A percentile compares a stretch with the other conserved stretches of the same genome.
These are phyloP conservation scores for Sphaerulina populicola DNA, from an alignment of 2,329 filamentous ascomycete genomes.

Conservation along the genomic window DNA sequence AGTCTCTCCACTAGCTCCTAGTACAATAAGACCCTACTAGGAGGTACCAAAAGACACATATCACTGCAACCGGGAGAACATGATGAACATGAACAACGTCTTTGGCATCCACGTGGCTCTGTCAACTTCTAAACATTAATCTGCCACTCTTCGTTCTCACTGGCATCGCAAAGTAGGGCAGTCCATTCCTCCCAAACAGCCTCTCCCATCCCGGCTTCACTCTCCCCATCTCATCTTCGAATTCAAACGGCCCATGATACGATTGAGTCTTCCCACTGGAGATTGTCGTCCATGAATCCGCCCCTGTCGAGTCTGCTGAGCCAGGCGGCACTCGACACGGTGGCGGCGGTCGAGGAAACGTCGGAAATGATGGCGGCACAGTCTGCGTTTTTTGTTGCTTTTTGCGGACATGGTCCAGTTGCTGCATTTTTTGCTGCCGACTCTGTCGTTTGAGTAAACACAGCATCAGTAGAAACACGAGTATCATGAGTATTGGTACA, in stretches of 20 bases:
- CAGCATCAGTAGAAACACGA: slow-evolving; percentile 1
- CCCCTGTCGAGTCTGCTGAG: neutral
- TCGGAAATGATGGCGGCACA: neutral
- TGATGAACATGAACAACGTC: neutral
- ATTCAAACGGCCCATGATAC: slow-evolving; percentile 12
- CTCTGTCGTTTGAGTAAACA: slow-evolving; percentile 3
- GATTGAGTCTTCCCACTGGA: slow-evolving; percentile 10
- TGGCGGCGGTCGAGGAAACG: neutral
- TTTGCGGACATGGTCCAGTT: slow-evolving; percentile 1
- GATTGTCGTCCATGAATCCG: slow-evolving; percentile 5
- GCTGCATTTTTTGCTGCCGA: slow-evolving; percentile 7
- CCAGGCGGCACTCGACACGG: neutral
- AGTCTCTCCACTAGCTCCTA: no score
- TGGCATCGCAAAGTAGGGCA: neutral
- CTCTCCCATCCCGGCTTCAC: slow-evolving; percentile 9
- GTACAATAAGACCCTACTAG: no score
- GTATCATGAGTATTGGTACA: slow-evolving; percentile 2
- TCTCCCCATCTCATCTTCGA: slow-evolving; percentile 7
- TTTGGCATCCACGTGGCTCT: neutral
- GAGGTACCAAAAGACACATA: neutral
- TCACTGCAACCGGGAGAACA: neutral
- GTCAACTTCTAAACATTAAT: neutral
- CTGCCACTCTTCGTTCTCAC: slow-evolving; percentile 2
- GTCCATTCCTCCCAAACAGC: slow-evolving; percentile 6
- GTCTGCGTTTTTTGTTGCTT: neutral